A percentile compares a stretch with the other conserved stretches of the same genome.
phyloP scores from a whole-genome alignment of 2,329 filamentous ascomycete genomes.

The Bertia moriformis region DNA sequence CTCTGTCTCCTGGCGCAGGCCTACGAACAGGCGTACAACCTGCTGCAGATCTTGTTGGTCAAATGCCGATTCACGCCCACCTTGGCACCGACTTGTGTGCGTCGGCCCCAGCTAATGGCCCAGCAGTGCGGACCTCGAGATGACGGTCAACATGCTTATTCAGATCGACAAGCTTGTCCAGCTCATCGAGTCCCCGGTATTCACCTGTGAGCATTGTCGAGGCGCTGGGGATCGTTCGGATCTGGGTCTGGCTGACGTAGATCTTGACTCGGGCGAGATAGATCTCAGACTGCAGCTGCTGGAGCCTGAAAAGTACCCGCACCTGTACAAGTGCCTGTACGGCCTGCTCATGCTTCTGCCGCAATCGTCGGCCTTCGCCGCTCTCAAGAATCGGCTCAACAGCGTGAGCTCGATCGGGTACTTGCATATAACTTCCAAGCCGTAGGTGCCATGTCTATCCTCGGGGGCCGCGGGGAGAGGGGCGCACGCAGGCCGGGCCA shows the following conservation, averaged over 20 bases:
- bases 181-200: constrained; percentile 88
- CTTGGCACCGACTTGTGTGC: background rate
- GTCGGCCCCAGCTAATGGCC: no score
- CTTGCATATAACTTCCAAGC: constrained; percentile 70
- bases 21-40: constrained; percentile 92
- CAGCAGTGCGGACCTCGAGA: constrained; percentile 76
- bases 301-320: constrained; percentile 86
- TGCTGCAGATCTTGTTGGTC: constrained; percentile 88
- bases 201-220: constrained; percentile 85
- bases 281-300: constrained; percentile 87
- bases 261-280: no score
- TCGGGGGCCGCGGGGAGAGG: constrained; percentile 5
- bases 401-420: constrained; percentile 95
- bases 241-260: constrained; percentile 5
- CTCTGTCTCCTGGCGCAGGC: constrained; percentile 89
- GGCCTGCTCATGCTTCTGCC: constrained; percentile 92
- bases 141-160: constrained; percentile 97
- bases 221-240: background rate
- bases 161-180: constrained; percentile 98
- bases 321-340: constrained; percentile 94
- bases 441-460: constrained; percentile 10
- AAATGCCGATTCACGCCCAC: no score
- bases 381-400: constrained; percentile 88
- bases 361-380: constrained; percentile 91
- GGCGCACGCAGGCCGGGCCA: constrained; percentile 13